Conservation (phyloP, 75 land plant species). For the Cryptomeria japonica region DNA sequence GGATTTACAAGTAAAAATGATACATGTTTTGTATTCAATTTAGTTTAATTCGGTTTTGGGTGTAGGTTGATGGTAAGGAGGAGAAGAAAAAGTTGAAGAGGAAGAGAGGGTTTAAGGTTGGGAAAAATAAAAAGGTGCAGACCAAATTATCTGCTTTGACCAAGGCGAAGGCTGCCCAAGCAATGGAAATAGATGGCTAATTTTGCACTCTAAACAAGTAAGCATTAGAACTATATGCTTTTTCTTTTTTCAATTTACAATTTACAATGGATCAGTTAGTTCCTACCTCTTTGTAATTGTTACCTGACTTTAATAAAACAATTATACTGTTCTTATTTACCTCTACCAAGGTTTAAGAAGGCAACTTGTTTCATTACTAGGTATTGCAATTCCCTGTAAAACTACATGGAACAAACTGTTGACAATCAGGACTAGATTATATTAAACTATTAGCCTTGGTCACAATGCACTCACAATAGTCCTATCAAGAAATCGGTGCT, state of each 20-base stretch:
- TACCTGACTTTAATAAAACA: background rate
- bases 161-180: conserved; percentile 82
- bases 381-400: background rate
- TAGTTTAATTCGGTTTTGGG: background rate
- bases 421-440: background rate
- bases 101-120: conserved; percentile 65
- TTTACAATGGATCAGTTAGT: background rate
- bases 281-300: background rate
- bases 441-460: background rate
- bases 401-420: background rate
- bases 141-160: conserved; percentile 60
- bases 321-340: background rate
- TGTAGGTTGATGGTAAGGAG: conserved; percentile 39
- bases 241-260: background rate
- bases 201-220: conserved; percentile 6
- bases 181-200: conserved; percentile 76
- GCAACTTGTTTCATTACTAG: background rate
- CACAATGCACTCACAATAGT: background rate
- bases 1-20: background rate
- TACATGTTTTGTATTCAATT: background rate
- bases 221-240: background rate
- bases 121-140: conserved; percentile 74
- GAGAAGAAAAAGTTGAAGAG: conserved; percentile 51
- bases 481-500: background rate
- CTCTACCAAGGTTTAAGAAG: background rate